Evolutionary conservation across 192 early-diverging fungal species (phyloP), one percentile per base, ranked within the genome.

Genomic region (Powellomyces hirtus): DNA sequence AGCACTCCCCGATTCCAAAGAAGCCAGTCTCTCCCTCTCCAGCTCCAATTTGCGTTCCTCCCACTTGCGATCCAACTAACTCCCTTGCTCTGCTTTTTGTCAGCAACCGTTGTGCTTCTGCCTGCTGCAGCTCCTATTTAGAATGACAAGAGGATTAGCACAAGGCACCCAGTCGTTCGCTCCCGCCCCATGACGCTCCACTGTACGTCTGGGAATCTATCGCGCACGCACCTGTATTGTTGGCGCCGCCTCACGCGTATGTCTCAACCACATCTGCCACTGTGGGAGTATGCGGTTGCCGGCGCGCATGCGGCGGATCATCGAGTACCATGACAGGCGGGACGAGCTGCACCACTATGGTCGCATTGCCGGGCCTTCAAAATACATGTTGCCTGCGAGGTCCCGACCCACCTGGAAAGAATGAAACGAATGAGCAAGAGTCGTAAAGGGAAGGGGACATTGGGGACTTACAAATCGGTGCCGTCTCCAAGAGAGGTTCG

Each of bases 221-320:
- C n/a, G n/a, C n/a, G n/a, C n/a, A n/a, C n/a, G n/a, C n/a, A n/a
- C n/a, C n/a, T n/a, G n/a, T n/a, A 74, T n/a, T 0, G 75, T 63
- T 4, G 80, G 80, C n/a, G 75, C 42, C 16, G 67, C 75, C 8
- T 44, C 38, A 61, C 80, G 52, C 1, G 68, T 74, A 45, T 79
- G 72, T 58, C 77, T 49, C 66, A 82, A 55, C 80, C 80, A 82
- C 2, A 75, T 59, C 50, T 62, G 44, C 80, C 80, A 82, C 57
- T 82, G 80, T 26, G 74, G 59, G 1, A 77, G 80, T 34, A 82
- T 72, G 26, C 49, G 46, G 36, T 57, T 55, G 0, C 62, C 62
- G 49, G 75, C 65, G 27, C 71, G 71, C 38, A 73, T 64, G 38
- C 55, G 64, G 33, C 68, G 26, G n/a, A 74, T 74, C 44, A 75